Percentiles rank a stretch among this genome's conserved stretches.
phyloP scores from a whole-genome alignment of 169 alveolate species.

The Plasmodium fragile region DNA sequence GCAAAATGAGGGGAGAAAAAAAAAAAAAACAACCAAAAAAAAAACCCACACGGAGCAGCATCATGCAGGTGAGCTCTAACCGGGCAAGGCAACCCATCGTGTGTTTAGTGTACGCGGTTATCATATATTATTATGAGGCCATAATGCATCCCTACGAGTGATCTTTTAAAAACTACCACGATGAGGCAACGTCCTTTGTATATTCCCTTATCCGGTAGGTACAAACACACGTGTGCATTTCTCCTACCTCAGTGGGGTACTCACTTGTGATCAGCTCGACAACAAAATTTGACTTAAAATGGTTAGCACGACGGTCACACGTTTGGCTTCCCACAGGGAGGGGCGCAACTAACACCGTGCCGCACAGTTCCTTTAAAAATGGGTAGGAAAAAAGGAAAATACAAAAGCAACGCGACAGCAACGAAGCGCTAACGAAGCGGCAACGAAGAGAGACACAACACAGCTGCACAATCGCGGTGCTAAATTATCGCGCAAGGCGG shows the following conservation, averaged over 20 bases:
- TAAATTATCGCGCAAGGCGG: background rate
- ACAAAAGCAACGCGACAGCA: background rate
- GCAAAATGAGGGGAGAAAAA: background rate
- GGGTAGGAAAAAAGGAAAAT: background rate
- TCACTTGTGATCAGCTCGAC: background rate
- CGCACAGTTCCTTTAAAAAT: background rate
- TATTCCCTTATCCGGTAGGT: background rate
- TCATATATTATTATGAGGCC: background rate
- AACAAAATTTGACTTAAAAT: background rate
- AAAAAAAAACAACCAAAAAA: too few relatives aligned
- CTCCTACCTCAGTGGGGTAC: background rate
- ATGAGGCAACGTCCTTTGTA: background rate
- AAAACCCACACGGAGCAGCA: background rate
- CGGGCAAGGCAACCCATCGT: background rate
- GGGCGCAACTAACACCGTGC: background rate
- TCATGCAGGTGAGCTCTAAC: background rate
- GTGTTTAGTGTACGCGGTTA: background rate
- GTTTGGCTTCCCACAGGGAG: background rate
- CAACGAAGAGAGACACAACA: background rate
- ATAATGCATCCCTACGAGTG: too few relatives aligned
- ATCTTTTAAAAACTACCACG: background rate
- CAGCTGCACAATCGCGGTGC: background rate
- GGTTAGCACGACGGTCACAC: background rate
- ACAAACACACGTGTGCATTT: background rate
- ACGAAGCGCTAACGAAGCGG: too few relatives aligned